Base-by-base conservation (phyloP, 1,284 basidiomycete genomes). In the Grifola frondosa region DNA sequence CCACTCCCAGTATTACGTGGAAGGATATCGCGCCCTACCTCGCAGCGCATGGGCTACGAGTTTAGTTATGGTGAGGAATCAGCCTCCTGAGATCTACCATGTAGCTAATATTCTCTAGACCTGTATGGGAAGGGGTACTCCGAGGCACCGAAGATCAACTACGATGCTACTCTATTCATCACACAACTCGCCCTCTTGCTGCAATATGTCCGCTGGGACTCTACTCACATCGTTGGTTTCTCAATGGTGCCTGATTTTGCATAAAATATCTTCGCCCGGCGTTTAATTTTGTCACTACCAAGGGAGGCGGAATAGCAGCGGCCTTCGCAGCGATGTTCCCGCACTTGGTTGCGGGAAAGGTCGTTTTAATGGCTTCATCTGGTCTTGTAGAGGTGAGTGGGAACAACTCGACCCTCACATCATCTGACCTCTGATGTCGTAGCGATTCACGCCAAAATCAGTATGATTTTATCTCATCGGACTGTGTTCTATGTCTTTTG, bases 51-150 rank as follows among this genome's bases (percentile, higher is more conserved):
- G 84, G 86, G 6, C 86, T 78, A 64, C 80, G 81, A 39, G 80
- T 90, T 90, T 22, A 66, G 86, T 5, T 90, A 87, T 53, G 87
- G 85, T 84, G 40, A 38, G 29, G 50, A 43, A 22, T 25, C 20
- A 13, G 11, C 22, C 9, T 4, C n/a, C 17, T 15, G 11, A 11
- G 3, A 17, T 5, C 25, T 22, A n/a, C 22, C n/a, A 17, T 5
- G 37, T 19, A 36, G 32, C 20, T 8, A 20, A 22, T 34, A 19
- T 21, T n/a, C 28, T 16, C 6, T 24, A 88, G 87, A 91, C 65
- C 66, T 89, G 16, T 88, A 87, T 49, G 88, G 88, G 12, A 75
- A 88, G 36, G 87, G 88, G 5, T 91, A 90, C 60, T 84, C 84
- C 0, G 85, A 88, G 50, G 84, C 84, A 2, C 86, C 85, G 1